Evolutionary conservation across 2,329 filamentous ascomycete species (phyloP), one percentile per base, ranked within the genome.

Genomic region (Nemania serpens): DNA sequence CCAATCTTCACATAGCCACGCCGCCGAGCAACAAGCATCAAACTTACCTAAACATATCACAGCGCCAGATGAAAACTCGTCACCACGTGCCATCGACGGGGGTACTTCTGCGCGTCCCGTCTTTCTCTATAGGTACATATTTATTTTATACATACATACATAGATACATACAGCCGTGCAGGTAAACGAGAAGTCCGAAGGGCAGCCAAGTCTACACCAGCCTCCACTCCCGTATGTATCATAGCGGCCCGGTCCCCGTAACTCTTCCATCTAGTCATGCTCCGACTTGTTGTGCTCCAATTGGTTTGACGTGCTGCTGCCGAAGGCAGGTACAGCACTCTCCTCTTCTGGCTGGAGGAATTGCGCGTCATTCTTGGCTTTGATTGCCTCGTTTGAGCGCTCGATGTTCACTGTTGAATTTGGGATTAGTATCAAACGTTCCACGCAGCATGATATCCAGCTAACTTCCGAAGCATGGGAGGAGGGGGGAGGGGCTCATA

Each of bases 321-420:
- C 25, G 25, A 29, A n/a, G n/a, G n/a, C n/a, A n/a, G n/a, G 25
- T 7, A 4, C 25, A 7, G 25, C 25, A 7, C 25, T 7, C 25
- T 29, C 25, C 25, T 29, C 25, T 7, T 29, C n/a, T n/a, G n/a
- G 25, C 25, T 29, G 3, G 25, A 3, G 25, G 20, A 42, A 43
- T 11, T 22, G 15, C 12, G 34, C 13, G 2, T 18, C 20, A n/a
- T 29, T 61, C 42, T 58, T 41, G 2, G 46, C 70, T 66, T 76
- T 68, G 50, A n/a, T 15, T 3, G 25, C 13, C 9, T 58, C 61
- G 13, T 58, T 22, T 45, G 58, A 55, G n/a, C 59, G 62, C 9
- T 22, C 17, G 42, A 57, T 58, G 3, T 0, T 13, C 37, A 64
- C 61, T 63, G n/a, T 7, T 34, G n/a, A 12, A 29, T 13, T 41